phyloP scores from a whole-genome alignment of 2,329 filamentous ascomycete genomes.

The Daldinia eschscholtzii region DNA sequence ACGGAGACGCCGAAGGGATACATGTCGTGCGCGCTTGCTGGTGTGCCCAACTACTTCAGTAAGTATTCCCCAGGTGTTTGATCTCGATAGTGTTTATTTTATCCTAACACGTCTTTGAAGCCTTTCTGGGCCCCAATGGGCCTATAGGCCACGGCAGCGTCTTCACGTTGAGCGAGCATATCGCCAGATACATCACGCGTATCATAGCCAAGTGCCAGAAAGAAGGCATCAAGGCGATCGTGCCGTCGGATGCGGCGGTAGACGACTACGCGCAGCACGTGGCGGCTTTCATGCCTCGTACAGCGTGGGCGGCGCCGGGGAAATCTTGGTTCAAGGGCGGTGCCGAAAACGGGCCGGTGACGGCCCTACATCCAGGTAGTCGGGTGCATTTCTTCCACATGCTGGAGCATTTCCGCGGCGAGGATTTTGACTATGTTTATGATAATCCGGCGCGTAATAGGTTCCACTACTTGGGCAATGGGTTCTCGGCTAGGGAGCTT shows the following conservation, averaged over 20 bases:
- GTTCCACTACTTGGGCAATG: slow-evolving; percentile 66
- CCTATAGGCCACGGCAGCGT: slow-evolving; percentile 65
- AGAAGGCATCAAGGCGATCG: slow-evolving; percentile 62
- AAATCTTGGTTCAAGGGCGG: slow-evolving; percentile 67
- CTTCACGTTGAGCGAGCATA: slow-evolving; percentile 65
- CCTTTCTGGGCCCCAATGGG: slow-evolving; percentile 65
- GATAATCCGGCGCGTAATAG: slow-evolving; percentile 57
- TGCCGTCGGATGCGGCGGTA: slow-evolving; percentile 60
- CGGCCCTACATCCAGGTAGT: slow-evolving; percentile 64
- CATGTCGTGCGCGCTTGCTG: slow-evolving; percentile 65
- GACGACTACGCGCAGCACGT: slow-evolving; percentile 65
- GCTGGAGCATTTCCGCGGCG: slow-evolving; percentile 63
- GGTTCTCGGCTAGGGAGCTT: slow-evolving; percentile 63
- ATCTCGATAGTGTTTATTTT: background rate
- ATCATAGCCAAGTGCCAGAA: slow-evolving; percentile 64
- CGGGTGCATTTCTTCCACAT: slow-evolving; percentile 67
- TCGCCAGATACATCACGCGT: slow-evolving; percentile 64
- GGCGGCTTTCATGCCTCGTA: slow-evolving; percentile 65
- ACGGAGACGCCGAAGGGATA: slow-evolving; percentile 62
- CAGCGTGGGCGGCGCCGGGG: slow-evolving; percentile 62
- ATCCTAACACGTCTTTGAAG: slow-evolving; percentile 47
- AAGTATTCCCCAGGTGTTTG: slow-evolving; percentile 41
- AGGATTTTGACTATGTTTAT: slow-evolving; percentile 67
- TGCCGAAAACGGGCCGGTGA: slow-evolving; percentile 59
- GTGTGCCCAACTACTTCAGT: slow-evolving; percentile 69